Percentiles rank a stretch among this genome's conserved stretches.
Evolutionary conservation across 2,329 filamentous ascomycete species (phyloP).

Genomic region (Westerdykella ornata): DNA sequence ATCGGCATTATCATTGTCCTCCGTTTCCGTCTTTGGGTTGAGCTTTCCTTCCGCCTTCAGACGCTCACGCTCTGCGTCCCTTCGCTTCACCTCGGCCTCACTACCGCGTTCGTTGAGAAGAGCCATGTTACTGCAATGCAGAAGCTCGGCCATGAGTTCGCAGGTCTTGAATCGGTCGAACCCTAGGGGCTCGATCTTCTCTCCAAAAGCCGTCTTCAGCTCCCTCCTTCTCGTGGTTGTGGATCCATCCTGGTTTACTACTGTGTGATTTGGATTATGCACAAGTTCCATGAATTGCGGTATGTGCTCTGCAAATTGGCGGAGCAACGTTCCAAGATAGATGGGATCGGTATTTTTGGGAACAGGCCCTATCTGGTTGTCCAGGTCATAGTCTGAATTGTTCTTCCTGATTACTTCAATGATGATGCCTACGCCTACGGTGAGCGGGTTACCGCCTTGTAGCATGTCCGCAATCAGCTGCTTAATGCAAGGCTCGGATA

Average conservation of each 20-base stretch:
- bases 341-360: slow-evolving; percentile 87
- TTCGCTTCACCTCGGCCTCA: slow-evolving; percentile 72
- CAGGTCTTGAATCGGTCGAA: slow-evolving; percentile 99
- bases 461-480: slow-evolving; percentile 89
- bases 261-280: slow-evolving; percentile 59
- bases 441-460: slow-evolving; percentile 83
- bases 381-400: slow-evolving; percentile 96
- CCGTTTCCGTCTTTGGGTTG: slow-evolving; percentile 46
- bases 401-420: slow-evolving; percentile 99
- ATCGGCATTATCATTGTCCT: slow-evolving; percentile 21
- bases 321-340: slow-evolving; percentile 82
- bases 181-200: slow-evolving; percentile 84
- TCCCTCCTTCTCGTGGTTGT: slow-evolving; percentile 63
- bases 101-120: slow-evolving; percentile 86
- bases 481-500: slow-evolving; percentile 77
- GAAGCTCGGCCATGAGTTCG: slow-evolving; percentile 92
- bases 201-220: slow-evolving; percentile 80
- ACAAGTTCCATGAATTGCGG: slow-evolving; percentile 92
- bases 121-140: slow-evolving; percentile 99
- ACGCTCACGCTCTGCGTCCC: slow-evolving; percentile 75
- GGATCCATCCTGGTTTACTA: slow-evolving; percentile 51
- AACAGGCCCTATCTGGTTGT: slow-evolving; percentile 74
- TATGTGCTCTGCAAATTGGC: slow-evolving; percentile 83
- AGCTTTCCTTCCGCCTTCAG: slow-evolving; percentile 73
- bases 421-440: slow-evolving; percentile 91